Base-by-base conservation (phyloP, 192 early-diverging fungal genomes). In the Coemansia sp. region DNA sequence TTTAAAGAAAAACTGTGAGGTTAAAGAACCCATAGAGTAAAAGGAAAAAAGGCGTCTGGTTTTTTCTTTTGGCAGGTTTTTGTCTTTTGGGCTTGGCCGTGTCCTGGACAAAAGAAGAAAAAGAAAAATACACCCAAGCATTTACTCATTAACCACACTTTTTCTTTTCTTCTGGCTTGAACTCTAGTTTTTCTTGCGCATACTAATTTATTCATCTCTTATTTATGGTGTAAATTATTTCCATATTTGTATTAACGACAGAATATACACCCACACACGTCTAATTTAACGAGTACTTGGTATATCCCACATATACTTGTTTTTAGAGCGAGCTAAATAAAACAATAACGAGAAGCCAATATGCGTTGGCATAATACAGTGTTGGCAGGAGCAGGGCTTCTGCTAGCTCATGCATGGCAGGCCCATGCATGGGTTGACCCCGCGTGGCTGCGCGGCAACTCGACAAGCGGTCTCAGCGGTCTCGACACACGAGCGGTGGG, bases 331-430 rank as follows among this genome's bases (percentile, higher is more conserved):
- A 35, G 31, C 31, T 8, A 35, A 7, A 6, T 35, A 35, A 35
- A 35, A 35, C 31, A 35, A 35, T 35, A 35, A 35, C 31, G 31
- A 37, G 23, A 26, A 38, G 16, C 49, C 31, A 1, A 39, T 19
- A 57, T 68, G 61, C 61, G 61, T 22, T 62, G 61, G 61, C n/a
- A 50, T 7, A 50, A 51, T 19, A 62, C n/a, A 17, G 17, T 52
- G 8, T 29, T 52, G 21, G 48, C 45, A 29, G 26, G 49, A 49
- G 60, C 60, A 10, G 53, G 59, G 21, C 31, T 55, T 16, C 9
- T 68, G 14, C 51, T 68, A 22, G 60, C 60, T 11, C 60, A 37
- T 19, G 9, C 56, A 23, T 55, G 59, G 22, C 59, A 55, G 52
- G 41, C 19, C 21, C 9, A 35, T 25, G 67, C 26, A 3, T 38